Percentiles rank a stretch among this genome's conserved stretches.
phyloP scores from a whole-genome alignment of 2,329 filamentous ascomycete genomes.

The Neospermospora avenae region DNA sequence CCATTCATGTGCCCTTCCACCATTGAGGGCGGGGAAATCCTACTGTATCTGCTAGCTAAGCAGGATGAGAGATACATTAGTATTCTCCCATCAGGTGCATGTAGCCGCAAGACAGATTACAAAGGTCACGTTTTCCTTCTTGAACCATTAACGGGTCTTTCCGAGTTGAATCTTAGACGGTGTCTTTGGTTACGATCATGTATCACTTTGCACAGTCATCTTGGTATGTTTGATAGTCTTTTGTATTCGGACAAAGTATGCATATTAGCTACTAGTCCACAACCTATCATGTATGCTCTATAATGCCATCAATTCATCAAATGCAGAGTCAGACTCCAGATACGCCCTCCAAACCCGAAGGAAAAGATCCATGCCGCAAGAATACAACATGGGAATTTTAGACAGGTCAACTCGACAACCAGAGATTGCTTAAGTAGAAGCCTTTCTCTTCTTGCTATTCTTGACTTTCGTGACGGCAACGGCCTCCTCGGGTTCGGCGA shows the following conservation, averaged over 20 bases:
- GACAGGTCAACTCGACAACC: not conserved
- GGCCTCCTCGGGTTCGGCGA: conserved; percentile 34
- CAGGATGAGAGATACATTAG: too few species aligned
- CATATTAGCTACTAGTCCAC: not conserved
- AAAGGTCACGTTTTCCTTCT: too few species aligned
- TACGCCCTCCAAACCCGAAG: not conserved
- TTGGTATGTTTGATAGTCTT: not conserved
- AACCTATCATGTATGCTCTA: not conserved
- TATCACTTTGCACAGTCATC: too few species aligned
- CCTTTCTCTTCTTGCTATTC: conserved; percentile 36
- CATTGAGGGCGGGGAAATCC: too few species aligned
- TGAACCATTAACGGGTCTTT: too few species aligned
- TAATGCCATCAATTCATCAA: not conserved
- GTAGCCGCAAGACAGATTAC: too few species aligned
- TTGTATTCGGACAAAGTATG: not conserved
- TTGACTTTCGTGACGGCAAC: conserved; percentile 4
- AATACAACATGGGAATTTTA: not conserved
- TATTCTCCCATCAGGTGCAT: too few species aligned
- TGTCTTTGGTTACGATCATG: too few species aligned
- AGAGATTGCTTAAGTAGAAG: conserved; percentile 1
- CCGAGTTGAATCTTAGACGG: too few species aligned
- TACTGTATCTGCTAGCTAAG: too few species aligned
- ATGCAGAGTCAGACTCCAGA: not conserved
- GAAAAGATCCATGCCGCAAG: not conserved
- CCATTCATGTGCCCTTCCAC: too few species aligned